phyloP scores from a whole-genome alignment of 495 filamentous ascomycete genomes.

The Venustampulla echinocandica region DNA sequence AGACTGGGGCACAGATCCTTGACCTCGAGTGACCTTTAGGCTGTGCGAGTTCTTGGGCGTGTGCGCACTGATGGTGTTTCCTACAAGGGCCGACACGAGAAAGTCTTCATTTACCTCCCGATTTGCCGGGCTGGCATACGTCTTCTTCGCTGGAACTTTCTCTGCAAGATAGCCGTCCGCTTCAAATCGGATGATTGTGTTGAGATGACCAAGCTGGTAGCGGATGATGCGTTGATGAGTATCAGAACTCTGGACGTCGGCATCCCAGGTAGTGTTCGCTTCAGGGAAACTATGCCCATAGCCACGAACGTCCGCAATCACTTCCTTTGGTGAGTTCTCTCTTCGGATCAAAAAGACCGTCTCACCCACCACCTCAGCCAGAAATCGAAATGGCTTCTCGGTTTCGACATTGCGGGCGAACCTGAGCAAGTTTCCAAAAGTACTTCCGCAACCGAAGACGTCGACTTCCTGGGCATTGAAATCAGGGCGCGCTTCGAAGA shows the following conservation, averaged over 20 bases:
- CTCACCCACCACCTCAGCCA: conserved; percentile 27
- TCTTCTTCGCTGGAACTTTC: neutral
- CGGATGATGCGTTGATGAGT: conserved; percentile 55
- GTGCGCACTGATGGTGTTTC: neutral
- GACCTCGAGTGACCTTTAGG: neutral
- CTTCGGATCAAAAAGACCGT: conserved; percentile 56
- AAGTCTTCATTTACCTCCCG: neutral
- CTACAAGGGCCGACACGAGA: conserved; percentile 6
- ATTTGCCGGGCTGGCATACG: neutral
- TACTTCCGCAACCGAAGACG: conserved; percentile 53
- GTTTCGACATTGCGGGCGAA: conserved; percentile 10
- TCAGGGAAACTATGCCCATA: conserved; percentile 60
- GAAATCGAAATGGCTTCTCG: conserved; percentile 18
- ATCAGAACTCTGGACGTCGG: conserved; percentile 38
- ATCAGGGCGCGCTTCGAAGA: conserved; percentile 29
- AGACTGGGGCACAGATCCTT: conserved; percentile 32
- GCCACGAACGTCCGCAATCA: conserved; percentile 44
- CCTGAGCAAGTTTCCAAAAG: conserved; percentile 39
- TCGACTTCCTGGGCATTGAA: conserved; percentile 38
- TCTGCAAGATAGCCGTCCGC: conserved; percentile 46
- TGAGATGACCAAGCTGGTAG: conserved; percentile 48
- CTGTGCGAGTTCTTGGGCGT: conserved; percentile 2
- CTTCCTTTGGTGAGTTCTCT: conserved; percentile 45
- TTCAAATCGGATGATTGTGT: conserved; percentile 50
- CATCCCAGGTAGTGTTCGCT: conserved; percentile 51